Conservation (phyloP, 345 rosid species). For the Aethionema arabicum region DNA sequence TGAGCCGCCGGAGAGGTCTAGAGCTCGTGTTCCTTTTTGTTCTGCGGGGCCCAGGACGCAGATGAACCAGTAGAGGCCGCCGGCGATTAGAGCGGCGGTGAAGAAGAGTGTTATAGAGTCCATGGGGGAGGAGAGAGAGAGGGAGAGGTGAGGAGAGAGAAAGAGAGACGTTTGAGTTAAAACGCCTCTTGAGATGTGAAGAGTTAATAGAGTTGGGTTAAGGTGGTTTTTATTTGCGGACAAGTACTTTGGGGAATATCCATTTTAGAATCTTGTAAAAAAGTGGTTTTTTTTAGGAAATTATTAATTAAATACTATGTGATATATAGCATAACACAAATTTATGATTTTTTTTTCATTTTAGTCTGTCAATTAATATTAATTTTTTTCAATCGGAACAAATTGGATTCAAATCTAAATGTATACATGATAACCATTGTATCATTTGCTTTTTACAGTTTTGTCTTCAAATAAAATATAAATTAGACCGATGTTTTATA, state of each 20-base stretch:
- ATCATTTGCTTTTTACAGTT: too few species aligned
- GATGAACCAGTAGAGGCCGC: conserved; percentile 83
- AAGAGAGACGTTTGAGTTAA: neutral
- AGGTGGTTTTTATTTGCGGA: conserved; percentile 23
- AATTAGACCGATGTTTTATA: too few species aligned
- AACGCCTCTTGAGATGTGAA: neutral
- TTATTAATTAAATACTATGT: neutral
- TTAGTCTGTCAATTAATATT: too few species aligned
- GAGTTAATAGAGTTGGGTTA: neutral
- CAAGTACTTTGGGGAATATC: conserved; percentile 15
- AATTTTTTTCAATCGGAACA: too few species aligned
- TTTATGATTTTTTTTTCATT: too few species aligned
- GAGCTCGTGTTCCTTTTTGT: conserved; percentile 67
- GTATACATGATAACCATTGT: too few species aligned
- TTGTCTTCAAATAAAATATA: too few species aligned
- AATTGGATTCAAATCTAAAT: too few species aligned
- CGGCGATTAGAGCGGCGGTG: conserved; percentile 68
- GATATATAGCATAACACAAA: neutral
- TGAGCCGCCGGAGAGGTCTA: conserved; percentile 86
- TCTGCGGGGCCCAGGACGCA: conserved; percentile 91
- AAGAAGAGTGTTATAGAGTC: conserved; percentile 60
- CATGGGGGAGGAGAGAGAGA: conserved; percentile 30
- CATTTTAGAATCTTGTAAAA: conserved; percentile 8
- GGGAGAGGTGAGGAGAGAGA: neutral
- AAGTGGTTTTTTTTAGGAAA: neutral